phyloP scores from a whole-genome alignment of 2,329 filamentous ascomycete species.

The Didymella pinodella region DNA sequence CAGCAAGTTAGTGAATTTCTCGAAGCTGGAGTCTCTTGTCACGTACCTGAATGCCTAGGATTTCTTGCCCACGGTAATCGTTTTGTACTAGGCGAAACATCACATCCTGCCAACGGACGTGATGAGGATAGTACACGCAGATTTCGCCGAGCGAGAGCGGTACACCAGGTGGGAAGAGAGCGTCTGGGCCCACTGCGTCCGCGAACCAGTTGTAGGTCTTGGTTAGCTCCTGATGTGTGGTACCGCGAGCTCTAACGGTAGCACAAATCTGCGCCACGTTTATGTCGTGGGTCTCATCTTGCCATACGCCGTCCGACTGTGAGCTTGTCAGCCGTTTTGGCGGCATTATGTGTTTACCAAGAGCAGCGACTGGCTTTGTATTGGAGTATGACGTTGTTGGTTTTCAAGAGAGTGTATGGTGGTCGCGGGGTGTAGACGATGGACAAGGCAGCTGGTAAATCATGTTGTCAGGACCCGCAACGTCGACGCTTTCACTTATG shows the following conservation, averaged over 20 bases:
- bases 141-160: slow-evolving; percentile 39
- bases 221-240: neutral
- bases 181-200: slow-evolving; percentile 28
- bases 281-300: neutral
- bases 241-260: neutral
- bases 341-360: neutral
- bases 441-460: neutral
- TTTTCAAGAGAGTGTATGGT: neutral
- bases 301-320: neutral
- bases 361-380: neutral
- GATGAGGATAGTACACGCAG: slow-evolving; percentile 40
- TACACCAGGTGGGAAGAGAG: slow-evolving; percentile 38
- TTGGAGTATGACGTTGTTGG: neutral
- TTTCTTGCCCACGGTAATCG: slow-evolving; percentile 29
- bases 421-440: neutral
- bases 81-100: slow-evolving; percentile 37
- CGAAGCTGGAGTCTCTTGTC: neutral
- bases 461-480: neutral
- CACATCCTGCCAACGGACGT: slow-evolving; percentile 33
- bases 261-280: neutral
- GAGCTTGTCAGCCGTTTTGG: neutral
- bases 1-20: neutral
- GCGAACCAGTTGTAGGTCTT: slow-evolving; percentile 29
- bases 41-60: slow-evolving; percentile 33
- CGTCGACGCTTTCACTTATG: neutral